Conservation (phyloP, 2,329 filamentous ascomycete species). For the Domatiomyces globalis region DNA sequence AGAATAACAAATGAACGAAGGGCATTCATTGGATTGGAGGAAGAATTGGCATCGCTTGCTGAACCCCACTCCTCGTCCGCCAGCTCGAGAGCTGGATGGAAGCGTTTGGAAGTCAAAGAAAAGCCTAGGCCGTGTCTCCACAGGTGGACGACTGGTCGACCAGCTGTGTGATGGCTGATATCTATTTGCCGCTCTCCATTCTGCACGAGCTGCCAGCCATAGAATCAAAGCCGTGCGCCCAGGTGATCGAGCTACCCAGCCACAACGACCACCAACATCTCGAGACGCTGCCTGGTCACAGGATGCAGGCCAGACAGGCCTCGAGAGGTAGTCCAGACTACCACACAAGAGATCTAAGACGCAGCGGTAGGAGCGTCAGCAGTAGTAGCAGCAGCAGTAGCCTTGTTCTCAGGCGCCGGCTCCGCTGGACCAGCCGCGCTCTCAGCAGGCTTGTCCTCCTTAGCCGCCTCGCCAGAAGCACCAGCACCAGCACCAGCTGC, state of each 20-base stretch:
- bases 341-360: not conserved
- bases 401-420: slow-evolving; percentile 17
- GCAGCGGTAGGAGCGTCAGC: slow-evolving; percentile 15
- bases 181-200: not conserved
- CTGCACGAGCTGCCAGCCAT: not conserved
- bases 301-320: too few species aligned
- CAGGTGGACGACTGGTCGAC: not conserved
- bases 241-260: not conserved
- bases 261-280: not conserved
- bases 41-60: slow-evolving; percentile 1
- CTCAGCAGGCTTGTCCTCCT: slow-evolving; percentile 46
- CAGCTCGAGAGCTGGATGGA: not conserved
- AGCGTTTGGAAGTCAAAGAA: not conserved
- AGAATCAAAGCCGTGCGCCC: not conserved
- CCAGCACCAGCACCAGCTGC: slow-evolving; percentile 32
- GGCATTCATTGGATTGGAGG: not conserved
- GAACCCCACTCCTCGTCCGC: slow-evolving; percentile 1
- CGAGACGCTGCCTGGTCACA: not conserved
- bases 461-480: slow-evolving; percentile 36
- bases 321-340: not conserved
- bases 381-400: slow-evolving; percentile 12
- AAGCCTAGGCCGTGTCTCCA: not conserved
- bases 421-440: slow-evolving; percentile 31
- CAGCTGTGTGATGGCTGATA: not conserved
- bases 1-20: not conserved